phyloP scores from a whole-genome alignment of 768 basidiomycete genomes.

The Suillus variegatus region DNA sequence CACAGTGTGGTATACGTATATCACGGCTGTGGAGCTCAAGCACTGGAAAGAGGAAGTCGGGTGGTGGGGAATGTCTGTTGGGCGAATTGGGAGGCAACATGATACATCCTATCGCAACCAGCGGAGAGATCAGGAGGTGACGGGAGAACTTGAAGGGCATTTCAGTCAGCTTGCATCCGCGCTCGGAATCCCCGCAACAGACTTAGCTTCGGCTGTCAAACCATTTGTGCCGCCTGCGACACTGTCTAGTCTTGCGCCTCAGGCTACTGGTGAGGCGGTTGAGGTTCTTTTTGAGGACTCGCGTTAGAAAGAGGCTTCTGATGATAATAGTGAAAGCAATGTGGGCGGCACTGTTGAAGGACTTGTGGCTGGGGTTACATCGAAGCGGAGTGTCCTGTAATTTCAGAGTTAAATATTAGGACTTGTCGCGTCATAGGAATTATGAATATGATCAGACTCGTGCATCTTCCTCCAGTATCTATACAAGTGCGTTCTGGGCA shows the following conservation, averaged over 20 bases:
- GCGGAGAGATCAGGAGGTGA: conserved; percentile 3
- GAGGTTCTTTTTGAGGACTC: conserved; percentile 32
- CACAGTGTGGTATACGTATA: conserved; percentile 53
- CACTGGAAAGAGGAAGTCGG: conserved; percentile 52
- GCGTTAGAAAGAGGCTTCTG: no score
- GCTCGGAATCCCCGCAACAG: conserved; percentile 60
- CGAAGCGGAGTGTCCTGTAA: background rate
- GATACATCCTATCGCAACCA: conserved; percentile 10
- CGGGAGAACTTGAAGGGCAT: conserved; percentile 48
- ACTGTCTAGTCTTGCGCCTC: conserved; percentile 50
- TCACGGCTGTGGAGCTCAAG: conserved; percentile 44
- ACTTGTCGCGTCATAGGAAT: background rate
- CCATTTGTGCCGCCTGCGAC: conserved; percentile 62
- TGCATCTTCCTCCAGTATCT: background rate
- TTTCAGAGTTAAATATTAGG: background rate
- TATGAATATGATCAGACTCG: background rate
- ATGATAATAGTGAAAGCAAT: conserved; percentile 21
- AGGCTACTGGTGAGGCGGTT: conserved; percentile 47
- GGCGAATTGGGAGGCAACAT: conserved; percentile 13
- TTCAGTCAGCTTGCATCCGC: conserved; percentile 62
- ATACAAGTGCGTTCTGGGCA: background rate
- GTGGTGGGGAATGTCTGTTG: conserved; percentile 47
- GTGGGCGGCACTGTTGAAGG: conserved; percentile 34
- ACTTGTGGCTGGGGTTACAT: conserved; percentile 14
- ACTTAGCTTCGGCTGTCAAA: conserved; percentile 64